A percentile compares a stretch with the other conserved stretches of the same genome.
phyloP scores from a whole-genome alignment of 1,284 basidiomycete genomes.

The Dichomitus squalens region DNA sequence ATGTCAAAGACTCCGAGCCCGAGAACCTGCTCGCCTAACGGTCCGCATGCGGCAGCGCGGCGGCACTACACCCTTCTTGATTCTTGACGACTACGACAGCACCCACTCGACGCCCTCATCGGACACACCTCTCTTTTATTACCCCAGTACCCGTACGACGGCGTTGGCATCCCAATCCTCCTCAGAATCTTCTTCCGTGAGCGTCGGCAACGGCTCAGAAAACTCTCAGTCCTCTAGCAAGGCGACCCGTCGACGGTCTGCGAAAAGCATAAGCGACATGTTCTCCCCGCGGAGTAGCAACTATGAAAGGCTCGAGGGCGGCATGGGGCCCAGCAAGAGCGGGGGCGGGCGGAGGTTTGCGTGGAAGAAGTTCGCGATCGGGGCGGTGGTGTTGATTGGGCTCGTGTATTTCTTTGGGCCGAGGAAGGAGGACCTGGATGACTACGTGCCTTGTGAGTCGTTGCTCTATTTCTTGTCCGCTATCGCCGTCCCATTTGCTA shows the following conservation, averaged over 20 bases:
- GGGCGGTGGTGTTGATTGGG: constrained; percentile 53
- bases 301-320: constrained; percentile 68
- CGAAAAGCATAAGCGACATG: constrained; percentile 27
- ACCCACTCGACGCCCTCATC: constrained; percentile 3
- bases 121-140: constrained; percentile 3
- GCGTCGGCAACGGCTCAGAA: constrained; percentile 4
- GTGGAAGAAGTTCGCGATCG: constrained; percentile 74
- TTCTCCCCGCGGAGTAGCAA: constrained; percentile 50
- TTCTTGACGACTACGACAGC: constrained; percentile 11
- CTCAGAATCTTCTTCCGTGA: constrained; percentile 3
- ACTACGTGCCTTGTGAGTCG: constrained; percentile 32
- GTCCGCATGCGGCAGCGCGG: constrained; percentile 6
- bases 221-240: not conserved
- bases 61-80: constrained; percentile 6
- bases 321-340: constrained; percentile 49
- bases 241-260: constrained; percentile 8
- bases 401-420: constrained; percentile 69
- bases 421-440: constrained; percentile 38
- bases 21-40: no score
- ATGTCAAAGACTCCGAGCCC: no score
- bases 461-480: not conserved
- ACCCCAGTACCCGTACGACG: not conserved
- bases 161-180: constrained; percentile 5
- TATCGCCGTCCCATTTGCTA: not conserved
- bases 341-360: constrained; percentile 37